These are phyloP conservation scores for Madurella mycetomatis DNA, from an alignment of 2,329 filamentous ascomycete genomes.

Conservation along the genomic window DNA sequence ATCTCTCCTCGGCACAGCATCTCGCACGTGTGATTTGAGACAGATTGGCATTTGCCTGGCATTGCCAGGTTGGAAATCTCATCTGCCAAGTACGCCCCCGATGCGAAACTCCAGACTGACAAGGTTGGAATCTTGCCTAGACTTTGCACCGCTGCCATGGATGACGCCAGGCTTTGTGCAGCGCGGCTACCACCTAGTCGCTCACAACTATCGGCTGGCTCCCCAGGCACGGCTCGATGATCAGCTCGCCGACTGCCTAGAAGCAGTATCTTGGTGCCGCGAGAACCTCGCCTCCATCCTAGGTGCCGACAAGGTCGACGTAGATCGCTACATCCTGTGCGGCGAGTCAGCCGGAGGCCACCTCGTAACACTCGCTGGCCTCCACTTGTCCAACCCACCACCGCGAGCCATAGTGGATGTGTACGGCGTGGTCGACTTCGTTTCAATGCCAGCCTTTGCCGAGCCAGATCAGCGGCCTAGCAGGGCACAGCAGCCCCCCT, in stretches of 20 bases:
- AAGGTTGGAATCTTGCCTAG: neutral
- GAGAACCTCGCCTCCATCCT: conserved; percentile 17
- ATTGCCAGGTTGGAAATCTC: too few relatives aligned
- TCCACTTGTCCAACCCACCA: conserved; percentile 6
- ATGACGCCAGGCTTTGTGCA: conserved; percentile 19
- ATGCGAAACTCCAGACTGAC: too few relatives aligned
- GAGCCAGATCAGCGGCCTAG: neutral
- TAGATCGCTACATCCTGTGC: conserved; percentile 21
- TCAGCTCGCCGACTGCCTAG: conserved; percentile 22
- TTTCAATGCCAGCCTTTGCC: conserved; percentile 9
- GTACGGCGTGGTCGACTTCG: conserved; percentile 22
- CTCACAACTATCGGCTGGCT: conserved; percentile 25
- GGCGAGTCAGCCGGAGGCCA: conserved; percentile 24
- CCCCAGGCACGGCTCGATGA: conserved; percentile 22
- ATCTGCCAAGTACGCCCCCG: too few relatives aligned
- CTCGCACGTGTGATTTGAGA: too few relatives aligned
- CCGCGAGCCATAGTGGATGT: conserved; percentile 20
- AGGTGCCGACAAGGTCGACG: conserved; percentile 18
- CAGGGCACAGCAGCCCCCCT: neutral
- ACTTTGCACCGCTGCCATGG: conserved; percentile 22
- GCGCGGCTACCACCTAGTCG: conserved; percentile 23
- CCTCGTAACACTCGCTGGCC: conserved; percentile 21
- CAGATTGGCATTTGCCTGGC: too few relatives aligned
- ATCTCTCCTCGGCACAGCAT: neutral
- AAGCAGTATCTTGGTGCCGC: conserved; percentile 20